Base-by-base conservation (phyloP, 208 protist species). In the Borovskyia barvae region DNA sequence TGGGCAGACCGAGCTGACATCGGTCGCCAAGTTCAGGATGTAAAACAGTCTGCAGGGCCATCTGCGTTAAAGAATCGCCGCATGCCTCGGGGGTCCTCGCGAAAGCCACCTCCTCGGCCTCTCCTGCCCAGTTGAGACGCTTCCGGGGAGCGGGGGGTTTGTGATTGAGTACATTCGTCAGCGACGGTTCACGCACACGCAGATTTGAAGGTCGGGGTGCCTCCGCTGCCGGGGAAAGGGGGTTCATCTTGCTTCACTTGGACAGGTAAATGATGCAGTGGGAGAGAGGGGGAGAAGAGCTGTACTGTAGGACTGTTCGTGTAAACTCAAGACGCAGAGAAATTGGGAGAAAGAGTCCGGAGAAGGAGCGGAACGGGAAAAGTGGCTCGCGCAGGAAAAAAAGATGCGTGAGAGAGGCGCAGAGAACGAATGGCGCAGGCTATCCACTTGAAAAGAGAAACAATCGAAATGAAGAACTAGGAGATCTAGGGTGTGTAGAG, bases 41-140 rank as follows among this genome's bases (percentile, higher is more conserved):
- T 3, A 62, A 46, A 5, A 70, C 63, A 22, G 63, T 11, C 3
- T 45, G 40, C 30, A 70, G 39, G n/a, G 63, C 63, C 9, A 70
- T 47, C 15, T 62, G 25, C 12, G 63, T 70, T 6, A 70, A 26
- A 43, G 51, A 57, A 12, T 15, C 14, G 22, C 45, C 36, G 15
- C 7, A 19, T n/a, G 24, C 40, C n/a, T 41, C 36, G 1, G 36
- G 19, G 20, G 5, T 12, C 20, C 36, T 42, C 33, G 25, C 24
- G n/a, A n/a, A n/a, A n/a, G n/a, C n/a, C 35, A 50, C 39, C 25
- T 39, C 54, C 5, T 24, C 30, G 2, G 41, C 41, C 1, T 40
- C 54, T 19, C 17, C 26, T 2, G 37, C 2, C 2, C 26, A 11
- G 3, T 9, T 17, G 11, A 17, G 5, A 17, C 9, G 40, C 5